Base-by-base conservation (phyloP, 306 rosid genomes). In the Begonia fuchsioides region DNA sequence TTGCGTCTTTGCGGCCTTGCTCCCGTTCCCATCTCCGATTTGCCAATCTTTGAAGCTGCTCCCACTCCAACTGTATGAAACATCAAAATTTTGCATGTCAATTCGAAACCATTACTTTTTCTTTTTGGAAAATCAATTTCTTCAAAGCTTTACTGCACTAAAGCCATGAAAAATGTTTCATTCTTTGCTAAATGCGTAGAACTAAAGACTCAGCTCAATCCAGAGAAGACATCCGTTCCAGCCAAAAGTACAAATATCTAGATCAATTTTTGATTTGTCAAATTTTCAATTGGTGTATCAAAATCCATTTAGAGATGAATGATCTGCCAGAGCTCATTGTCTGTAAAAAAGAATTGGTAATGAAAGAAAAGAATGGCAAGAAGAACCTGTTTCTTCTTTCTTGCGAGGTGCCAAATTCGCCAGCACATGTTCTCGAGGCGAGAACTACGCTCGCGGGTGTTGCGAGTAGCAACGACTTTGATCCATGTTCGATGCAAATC, bases 381-480 rank as follows among this genome's bases (percentile, higher is more conserved):
- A 56, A 57, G 53, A 47, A 79, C 87, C 87, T 80, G 80, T 15
- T 75, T 79, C 76, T 87, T 82, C 94, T 77, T 87, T 53, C 96
- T 78, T 2, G 96, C 64, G 56, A 87, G 96, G 32, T 87, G 93
- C 96, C 96, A 87, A 71, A 87, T 87, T 47, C 96, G 85, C 96
- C 96, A 87, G 68, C 96, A 87, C 96, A 87, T 87, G 18, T 87
- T 87, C 85, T 87, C 96, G 12, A 83, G 76, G 69, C 96, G 75
- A 9, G 94, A 83, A 64, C 96, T 78, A 1, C 96, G 76, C 58
- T 87, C 96, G 12, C 93, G 87, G 10, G 85, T 77, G 61, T 83
- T 80, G 60, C 96, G 79, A 4, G 96, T 87, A 11, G 96, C 96
- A 39, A 87, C 94, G 41, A 87, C 96, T 43, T 87, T 87, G 60